These are phyloP conservation scores for Pyrus communis DNA, from an alignment of 306 rosid genomes.

Conservation along the genomic window DNA sequence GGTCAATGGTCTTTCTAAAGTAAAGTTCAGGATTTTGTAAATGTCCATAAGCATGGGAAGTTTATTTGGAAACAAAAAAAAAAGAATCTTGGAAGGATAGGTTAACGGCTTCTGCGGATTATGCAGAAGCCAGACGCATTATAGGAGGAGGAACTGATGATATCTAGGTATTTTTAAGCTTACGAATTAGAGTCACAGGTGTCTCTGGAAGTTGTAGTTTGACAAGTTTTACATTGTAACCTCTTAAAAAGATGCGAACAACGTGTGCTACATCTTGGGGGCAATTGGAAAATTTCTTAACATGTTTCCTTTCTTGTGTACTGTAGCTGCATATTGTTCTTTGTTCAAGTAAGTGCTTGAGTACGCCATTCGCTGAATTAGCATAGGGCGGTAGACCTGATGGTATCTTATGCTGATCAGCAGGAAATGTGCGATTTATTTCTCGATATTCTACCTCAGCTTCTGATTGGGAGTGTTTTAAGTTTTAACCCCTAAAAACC, in stretches of 20 bases:
- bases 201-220: background rate
- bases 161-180: too few relatives aligned
- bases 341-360: background rate
- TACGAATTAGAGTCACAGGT: background rate
- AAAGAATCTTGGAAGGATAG: background rate
- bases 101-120: background rate
- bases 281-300: too few relatives aligned
- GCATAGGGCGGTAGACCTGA: background rate
- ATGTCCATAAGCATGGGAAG: background rate
- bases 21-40: background rate
- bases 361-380: background rate
- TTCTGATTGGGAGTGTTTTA: background rate
- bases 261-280: too few relatives aligned
- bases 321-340: background rate
- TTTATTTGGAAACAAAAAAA: background rate
- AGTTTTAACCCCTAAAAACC: too few relatives aligned
- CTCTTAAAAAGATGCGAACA: background rate
- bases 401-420: background rate
- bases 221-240: background rate
- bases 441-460: background rate
- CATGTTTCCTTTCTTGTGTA: background rate
- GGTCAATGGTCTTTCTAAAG: background rate
- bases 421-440: background rate
- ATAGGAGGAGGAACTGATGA: background rate
- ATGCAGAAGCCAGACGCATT: background rate